Base-by-base conservation (phyloP, 2,329 filamentous ascomycete species). In the Cordyceps cicadae region DNA sequence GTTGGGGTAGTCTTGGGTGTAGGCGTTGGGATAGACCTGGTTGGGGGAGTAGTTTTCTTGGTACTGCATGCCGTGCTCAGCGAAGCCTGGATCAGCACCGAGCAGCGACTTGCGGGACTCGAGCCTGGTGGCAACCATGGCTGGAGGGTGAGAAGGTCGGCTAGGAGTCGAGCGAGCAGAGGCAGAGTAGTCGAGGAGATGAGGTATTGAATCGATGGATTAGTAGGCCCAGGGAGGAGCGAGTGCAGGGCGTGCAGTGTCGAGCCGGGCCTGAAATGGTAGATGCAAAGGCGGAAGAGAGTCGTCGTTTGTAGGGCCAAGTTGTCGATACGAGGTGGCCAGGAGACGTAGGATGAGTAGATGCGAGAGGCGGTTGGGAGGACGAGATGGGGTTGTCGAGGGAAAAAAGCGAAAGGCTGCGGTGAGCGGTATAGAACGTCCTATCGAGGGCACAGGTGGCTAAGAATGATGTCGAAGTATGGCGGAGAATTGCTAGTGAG, bases 101-200 rank as follows among this genome's bases (percentile, higher is more conserved):
- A 76, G 69, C 65, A 76, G 68, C 58, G 73, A 74, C 66, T 74
- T 74, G 65, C 72, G 72, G 63, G 74, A 75, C 58, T 76, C 75
- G 61, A 75, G 68, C 63, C 74, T 70, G 64, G 70, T 68, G 68
- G 74, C 75, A 74, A 77, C 68, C 69, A 62, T 72, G 67, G 70
- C 67, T 37, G 60, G 39, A 3, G n/a, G 29, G 15, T 6, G 49
- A 26, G 37, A 50, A 26, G 17, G 29, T 41, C 41, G 49, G 57
- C 50, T 24, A 54, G 8, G 41, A 46, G 50, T 29, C 57, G 56
- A 11, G 34, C 21, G 41, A 48, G 43, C 17, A 19, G 26, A 24
- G 34, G 11, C 15, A 7, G 41, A 29, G 6, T 4, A 17, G 14
- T 43, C 34, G 34, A 37, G 14, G 11, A 26, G 39, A 24, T 15